Conservation (phyloP, 768 basidiomycete species). For the Lentinula raphanica region DNA sequence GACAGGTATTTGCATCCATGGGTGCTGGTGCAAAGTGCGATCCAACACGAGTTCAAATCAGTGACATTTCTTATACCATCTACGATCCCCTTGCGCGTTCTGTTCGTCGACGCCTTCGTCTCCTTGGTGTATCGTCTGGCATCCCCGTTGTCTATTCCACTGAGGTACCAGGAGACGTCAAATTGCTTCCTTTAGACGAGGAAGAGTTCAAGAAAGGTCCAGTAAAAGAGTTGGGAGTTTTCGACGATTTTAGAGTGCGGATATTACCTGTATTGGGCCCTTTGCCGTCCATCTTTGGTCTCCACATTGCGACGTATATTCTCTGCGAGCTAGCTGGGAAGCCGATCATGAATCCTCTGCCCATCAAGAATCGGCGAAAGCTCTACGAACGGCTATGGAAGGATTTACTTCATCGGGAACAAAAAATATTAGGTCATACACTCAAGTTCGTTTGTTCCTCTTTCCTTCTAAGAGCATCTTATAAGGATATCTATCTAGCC, state of each 20-base stretch:
- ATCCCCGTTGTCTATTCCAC: conserved; percentile 94
- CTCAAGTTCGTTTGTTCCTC: conserved; percentile 54
- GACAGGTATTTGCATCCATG: conserved; percentile 94
- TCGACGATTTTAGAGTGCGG: conserved; percentile 90
- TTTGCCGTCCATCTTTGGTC: conserved; percentile 85
- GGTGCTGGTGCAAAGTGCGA: conserved; percentile 93
- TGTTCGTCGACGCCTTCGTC: conserved; percentile 72
- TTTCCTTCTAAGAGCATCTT: background rate
- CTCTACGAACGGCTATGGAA: conserved; percentile 75
- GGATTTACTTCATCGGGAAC: conserved; percentile 73
- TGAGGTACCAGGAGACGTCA: conserved; percentile 85
- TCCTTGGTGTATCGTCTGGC: conserved; percentile 53
- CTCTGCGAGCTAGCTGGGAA: conserved; percentile 81
- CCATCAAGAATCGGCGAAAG: conserved; percentile 81
- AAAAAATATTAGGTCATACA: conserved; percentile 54
- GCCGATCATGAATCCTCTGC: conserved; percentile 76
- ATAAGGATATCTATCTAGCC: conserved; percentile 33
- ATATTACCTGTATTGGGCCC: conserved; percentile 91
- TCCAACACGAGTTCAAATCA: conserved; percentile 92
- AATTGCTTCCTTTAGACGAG: conserved; percentile 83
- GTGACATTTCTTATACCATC: conserved; percentile 86
- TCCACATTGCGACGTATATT: conserved; percentile 86
- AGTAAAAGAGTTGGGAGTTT: conserved; percentile 82
- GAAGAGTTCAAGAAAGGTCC: conserved; percentile 88
- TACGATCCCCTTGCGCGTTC: conserved; percentile 94